Percentiles rank a stretch among this genome's conserved stretches.
Evolutionary conservation across 441 rosid species (phyloP).

Genomic region (Gossypium trilobum): DNA sequence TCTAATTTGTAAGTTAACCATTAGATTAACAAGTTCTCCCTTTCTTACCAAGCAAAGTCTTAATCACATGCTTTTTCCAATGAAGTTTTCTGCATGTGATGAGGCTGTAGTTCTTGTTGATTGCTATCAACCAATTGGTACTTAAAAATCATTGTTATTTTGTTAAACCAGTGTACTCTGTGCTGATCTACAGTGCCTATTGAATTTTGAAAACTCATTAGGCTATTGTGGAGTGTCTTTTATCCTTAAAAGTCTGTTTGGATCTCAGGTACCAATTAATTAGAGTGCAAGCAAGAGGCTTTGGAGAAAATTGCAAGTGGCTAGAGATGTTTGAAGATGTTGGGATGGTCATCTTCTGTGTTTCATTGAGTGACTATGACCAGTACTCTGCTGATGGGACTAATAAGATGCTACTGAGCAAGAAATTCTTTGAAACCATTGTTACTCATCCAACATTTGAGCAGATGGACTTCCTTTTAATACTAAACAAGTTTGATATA

Average conservation of each 20-base stretch:
- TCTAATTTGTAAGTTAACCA: neutral
- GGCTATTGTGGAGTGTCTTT: neutral
- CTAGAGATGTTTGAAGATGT: conserved; percentile 95
- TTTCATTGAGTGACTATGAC: conserved; percentile 73
- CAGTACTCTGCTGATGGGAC: conserved; percentile 46
- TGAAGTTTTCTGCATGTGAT: neutral
- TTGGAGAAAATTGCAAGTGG: conserved; percentile 93
- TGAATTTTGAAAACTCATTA: neutral
- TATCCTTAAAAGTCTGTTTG: neutral
- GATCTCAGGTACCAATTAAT: conserved; percentile 80
- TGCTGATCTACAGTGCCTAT: neutral
- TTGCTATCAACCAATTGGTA: neutral
- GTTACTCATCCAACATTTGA: conserved; percentile 77
- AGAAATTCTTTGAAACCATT: conserved; percentile 74
- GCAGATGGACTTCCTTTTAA: conserved; percentile 76
- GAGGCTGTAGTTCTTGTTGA: conserved; percentile 3
- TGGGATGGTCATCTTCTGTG: conserved; percentile 80
- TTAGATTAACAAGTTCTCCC: neutral
- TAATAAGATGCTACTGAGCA: conserved; percentile 52
- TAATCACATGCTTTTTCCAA: neutral
- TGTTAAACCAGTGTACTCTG: neutral
- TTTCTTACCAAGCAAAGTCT: neutral
- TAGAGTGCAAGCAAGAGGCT: conserved; percentile 72
- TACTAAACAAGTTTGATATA: conserved; percentile 74
- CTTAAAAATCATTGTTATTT: neutral